These are phyloP conservation scores for Colletotrichum lindemuthianum DNA, from an alignment of 2,329 filamentous ascomycete species.

Conservation along the genomic window DNA sequence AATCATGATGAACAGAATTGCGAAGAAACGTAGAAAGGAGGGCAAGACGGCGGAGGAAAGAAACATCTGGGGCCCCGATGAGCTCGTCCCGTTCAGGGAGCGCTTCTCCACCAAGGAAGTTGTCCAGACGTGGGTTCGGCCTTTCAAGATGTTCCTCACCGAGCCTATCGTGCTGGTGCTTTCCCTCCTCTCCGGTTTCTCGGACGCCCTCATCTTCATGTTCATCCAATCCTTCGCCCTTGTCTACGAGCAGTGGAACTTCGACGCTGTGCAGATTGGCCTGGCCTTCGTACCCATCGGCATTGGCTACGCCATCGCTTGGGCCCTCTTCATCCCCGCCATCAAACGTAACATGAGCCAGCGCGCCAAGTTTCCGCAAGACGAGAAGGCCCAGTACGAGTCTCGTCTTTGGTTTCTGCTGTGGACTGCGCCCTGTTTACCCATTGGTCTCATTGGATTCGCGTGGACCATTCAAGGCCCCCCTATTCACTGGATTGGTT, in stretches of 20 bases:
- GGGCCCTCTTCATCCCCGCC: slow-evolving; percentile 66
- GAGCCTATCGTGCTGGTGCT: slow-evolving; percentile 79
- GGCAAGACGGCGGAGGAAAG: slow-evolving; percentile 52
- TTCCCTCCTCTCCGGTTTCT: slow-evolving; percentile 77
- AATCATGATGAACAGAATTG: slow-evolving; percentile 81
- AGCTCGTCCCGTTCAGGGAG: slow-evolving; percentile 69
- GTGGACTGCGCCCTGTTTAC: slow-evolving; percentile 67
- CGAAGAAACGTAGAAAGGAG: slow-evolving; percentile 75
- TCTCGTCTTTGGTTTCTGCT: slow-evolving; percentile 73
- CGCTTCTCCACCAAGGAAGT: slow-evolving; percentile 69
- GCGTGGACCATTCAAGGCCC: slow-evolving; percentile 75
- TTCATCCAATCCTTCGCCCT: slow-evolving; percentile 77
- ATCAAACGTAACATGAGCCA: slow-evolving; percentile 64
- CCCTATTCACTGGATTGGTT: slow-evolving; percentile 73
- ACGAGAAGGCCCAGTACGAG: slow-evolving; percentile 74
- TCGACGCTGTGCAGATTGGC: slow-evolving; percentile 65
- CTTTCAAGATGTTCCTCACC: slow-evolving; percentile 77
- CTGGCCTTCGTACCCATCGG: slow-evolving; percentile 74
- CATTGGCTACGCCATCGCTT: slow-evolving; percentile 72
- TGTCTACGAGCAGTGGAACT: slow-evolving; percentile 75
- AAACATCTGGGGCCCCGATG: slow-evolving; percentile 78
- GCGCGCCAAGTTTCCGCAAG: slow-evolving; percentile 59
- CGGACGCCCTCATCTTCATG: slow-evolving; percentile 81
- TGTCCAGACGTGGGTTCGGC: slow-evolving; percentile 66
- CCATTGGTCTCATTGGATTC: slow-evolving; percentile 76